Evolutionary conservation across 73 alveolate species (phyloP), one percentile per base, ranked within the genome.

Genomic region (Paramecium tetraurelia): DNA sequence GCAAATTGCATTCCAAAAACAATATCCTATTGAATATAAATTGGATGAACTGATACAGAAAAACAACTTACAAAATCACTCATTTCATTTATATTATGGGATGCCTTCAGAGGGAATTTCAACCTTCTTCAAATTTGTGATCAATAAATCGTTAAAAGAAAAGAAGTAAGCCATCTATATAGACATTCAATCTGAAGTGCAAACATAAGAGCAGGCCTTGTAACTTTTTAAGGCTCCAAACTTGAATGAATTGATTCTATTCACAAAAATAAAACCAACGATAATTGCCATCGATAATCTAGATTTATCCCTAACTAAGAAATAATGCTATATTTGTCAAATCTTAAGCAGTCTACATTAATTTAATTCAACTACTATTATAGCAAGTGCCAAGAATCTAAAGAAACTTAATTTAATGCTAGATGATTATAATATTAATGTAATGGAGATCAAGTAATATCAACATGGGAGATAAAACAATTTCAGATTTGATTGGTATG

Each of bases 81-180:
- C 86, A 22, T 48, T 5, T 41, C 29, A 22, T 40, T 80, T 80
- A 46, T 48, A 31, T 80, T 48, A 80, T 44, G 75, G 90, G 10
- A 35, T 80, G 16, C 71, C 14, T 24, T 24, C 20, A 76, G 89
- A 76, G 38, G 89, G 89, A 36, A 18, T 76, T 20, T 76, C 89
- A 38, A 76, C 89, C 20, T 76, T 76, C 24, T 24, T 76, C 7
- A 35, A 43, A 76, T 76, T 18, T 20, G 6, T 33, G 40, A 43
- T 80, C 21, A 48, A 27, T 27, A 11, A 80, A 80, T 21, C 58
- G 10, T 21, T 80, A 40, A 80, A 80, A 44, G 76, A 80, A 44
- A 43, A 43, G 44, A 44, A 80, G 7, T 14, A 80, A 22, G 90
- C 57, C 11, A 80, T 80, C 4, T 80, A 80, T 80, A 44, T 80